Conservation (phyloP, 495 filamentous ascomycete genomes). For the Talaromyces ruber region DNA sequence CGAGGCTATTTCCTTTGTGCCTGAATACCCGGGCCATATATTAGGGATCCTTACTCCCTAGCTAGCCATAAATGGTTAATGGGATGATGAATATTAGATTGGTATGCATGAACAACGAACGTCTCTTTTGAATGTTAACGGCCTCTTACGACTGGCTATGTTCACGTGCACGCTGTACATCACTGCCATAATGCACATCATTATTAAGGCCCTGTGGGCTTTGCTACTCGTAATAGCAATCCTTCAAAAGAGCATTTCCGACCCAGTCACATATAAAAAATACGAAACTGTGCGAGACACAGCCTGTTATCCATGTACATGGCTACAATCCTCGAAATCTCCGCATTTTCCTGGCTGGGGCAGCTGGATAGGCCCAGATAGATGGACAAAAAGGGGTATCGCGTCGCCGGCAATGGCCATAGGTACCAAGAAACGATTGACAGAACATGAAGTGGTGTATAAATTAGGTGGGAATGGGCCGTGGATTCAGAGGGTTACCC, state of each 20-base stretch:
- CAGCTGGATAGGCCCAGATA: conserved; percentile 13
- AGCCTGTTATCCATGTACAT: neutral
- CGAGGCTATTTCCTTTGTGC: neutral
- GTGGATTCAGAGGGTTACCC: conserved; percentile 45
- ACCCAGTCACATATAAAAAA: neutral
- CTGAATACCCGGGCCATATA: neutral
- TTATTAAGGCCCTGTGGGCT: neutral
- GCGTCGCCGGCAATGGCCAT: neutral
- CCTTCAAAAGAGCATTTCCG: neutral
- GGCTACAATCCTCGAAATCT: conserved; percentile 7
- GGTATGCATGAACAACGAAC: neutral
- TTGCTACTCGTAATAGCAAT: neutral
- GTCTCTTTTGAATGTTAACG: neutral
- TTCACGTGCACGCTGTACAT: neutral
- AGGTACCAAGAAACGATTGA: neutral
- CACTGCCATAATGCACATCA: neutral
- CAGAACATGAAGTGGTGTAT: conserved; percentile 27
- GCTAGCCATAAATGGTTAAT: neutral
- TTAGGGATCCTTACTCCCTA: neutral
- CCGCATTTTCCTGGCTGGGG: conserved; percentile 17
- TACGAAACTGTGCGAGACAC: neutral
- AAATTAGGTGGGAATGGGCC: conserved; percentile 53
- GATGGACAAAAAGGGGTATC: neutral
- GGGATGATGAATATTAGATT: too few species aligned
- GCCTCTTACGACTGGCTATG: neutral